Conservation (phyloP, 139 green algal species). For the Choricystis sp. region DNA sequence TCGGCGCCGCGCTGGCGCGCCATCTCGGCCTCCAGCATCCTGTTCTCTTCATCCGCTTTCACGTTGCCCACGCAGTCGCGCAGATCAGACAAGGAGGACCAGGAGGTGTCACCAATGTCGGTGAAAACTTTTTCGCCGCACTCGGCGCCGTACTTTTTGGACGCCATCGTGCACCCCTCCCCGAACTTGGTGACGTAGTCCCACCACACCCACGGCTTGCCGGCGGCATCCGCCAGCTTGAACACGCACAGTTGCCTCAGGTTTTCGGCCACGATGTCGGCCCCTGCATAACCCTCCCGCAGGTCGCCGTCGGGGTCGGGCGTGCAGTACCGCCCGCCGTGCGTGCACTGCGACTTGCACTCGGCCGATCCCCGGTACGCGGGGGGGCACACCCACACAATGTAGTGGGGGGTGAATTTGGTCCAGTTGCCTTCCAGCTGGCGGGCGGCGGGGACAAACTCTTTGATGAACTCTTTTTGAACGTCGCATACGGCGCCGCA, state of each 20-base stretch:
- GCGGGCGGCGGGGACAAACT: slow-evolving; percentile 36
- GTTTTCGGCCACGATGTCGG: slow-evolving; percentile 58
- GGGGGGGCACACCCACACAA: slow-evolving; percentile 61
- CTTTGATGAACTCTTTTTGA: slow-evolving; percentile 58
- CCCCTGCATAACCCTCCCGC: slow-evolving; percentile 35
- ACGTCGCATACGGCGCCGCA: slow-evolving; percentile 61
- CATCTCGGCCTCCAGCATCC: slow-evolving; percentile 58
- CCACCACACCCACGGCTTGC: slow-evolving; percentile 64
- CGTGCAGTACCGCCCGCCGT: slow-evolving; percentile 61
- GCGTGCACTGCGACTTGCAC: slow-evolving; percentile 71
- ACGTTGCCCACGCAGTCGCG: slow-evolving; percentile 36
- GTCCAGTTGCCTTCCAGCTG: slow-evolving; percentile 44
- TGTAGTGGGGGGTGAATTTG: slow-evolving; percentile 77
- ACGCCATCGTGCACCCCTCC: slow-evolving; percentile 44
- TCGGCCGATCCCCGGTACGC: slow-evolving; percentile 30
- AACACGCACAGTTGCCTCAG: slow-evolving; percentile 76
- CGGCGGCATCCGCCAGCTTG: slow-evolving; percentile 31
- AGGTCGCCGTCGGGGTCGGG: slow-evolving; percentile 58
- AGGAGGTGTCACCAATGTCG: slow-evolving; percentile 19
- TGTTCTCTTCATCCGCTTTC: slow-evolving; percentile 23
- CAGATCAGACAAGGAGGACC: slow-evolving; percentile 14
- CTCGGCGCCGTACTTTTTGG: slow-evolving; percentile 40
- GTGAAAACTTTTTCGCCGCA: slow-evolving; percentile 59
- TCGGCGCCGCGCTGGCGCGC: slow-evolving; percentile 28
- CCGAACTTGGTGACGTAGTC: slow-evolving; percentile 65